Base-by-base conservation (phyloP, 2,329 filamentous ascomycete species). In the Hypoxylon sp. region DNA sequence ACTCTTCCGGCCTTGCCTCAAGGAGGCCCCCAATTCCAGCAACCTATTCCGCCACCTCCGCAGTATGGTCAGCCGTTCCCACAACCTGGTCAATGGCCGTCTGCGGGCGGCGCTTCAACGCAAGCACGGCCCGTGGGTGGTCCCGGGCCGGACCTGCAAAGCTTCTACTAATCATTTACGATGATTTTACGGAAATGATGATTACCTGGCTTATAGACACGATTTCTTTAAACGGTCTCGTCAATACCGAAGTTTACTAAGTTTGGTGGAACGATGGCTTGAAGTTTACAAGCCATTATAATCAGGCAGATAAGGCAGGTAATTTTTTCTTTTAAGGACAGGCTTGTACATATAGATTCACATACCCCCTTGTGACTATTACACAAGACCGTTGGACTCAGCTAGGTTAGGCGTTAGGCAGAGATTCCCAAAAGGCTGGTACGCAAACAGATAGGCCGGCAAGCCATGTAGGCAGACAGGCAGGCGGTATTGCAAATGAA, bases 61-160 rank as follows among this genome's bases (percentile, higher is more conserved):
- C 67, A 68, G n/a, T 71, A 63, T 49, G 70, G 67, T 32, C 67
- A 73, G 46, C 49, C 63, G 6, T 74, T 70, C 58, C 68, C 70
- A 21, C 71, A 69, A 28, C 74, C 72, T 25, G 61, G 68, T 3
- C 73, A 73, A 30, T 74, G 74, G 73, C 69, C 73, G 48, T 38
- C 67, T 65, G 58, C 67, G 0, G 75, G 76, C 3, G 45, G 55
- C 14, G n/a, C 43, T 9, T 3, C 56, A 17, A 17, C 41, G 3
- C 67, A 67, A 21, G 43, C 55, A 51, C 52, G 71, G 60, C 65
- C 50, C 48, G 60, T 36, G 51, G 72, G 61, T 38, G 67, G 60
- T 48, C 68, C 73, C 14, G 75, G 75, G 0, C 65, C 77, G 32
- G 81, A 83, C 57, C 57, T 83, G 53, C 80, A 82, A 69, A 82